Base-by-base conservation (phyloP, 2,329 filamentous ascomycete genomes). In the Alternaria sp. region DNA sequence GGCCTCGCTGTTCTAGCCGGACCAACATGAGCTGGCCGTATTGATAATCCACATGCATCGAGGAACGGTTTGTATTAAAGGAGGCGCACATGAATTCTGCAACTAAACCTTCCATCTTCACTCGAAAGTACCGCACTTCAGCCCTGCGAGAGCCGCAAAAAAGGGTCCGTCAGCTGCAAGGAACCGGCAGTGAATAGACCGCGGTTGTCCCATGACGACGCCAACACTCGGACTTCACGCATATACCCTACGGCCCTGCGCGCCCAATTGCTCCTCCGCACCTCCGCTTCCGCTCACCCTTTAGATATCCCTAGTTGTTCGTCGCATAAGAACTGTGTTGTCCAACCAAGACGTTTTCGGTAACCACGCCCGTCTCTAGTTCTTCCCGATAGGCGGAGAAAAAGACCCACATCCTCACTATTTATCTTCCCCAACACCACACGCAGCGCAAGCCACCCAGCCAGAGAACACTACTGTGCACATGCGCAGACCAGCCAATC, bases 401-500 rank as follows among this genome's bases (percentile, higher is more conserved):
- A 65, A 64, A 60, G 68, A 64, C 68, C 68, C 68, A 69, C 68
- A 57, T 46, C 45, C 44, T 65, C 57, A 57, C 55, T 58, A 62
- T 57, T 60, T 54, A 61, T 25, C 32, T 50, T 50, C n/a, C 57
- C 67, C 61, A 68, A 65, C 68, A 63, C 56, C 65, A 59, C 56
- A 47, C 59, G 51, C 58, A 59, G 43, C 36, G 23, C 51, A 60
- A 62, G 44, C 58, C 65, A 60, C 54, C 67, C 69, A 74, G 56
- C 68, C 67, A 69, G 60, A 67, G 30, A 59, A 52, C 43, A 61
- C 58, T 56, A 44, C 70, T 63, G 65, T 55, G 63, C 71, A 73
- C 66, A 67, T 72, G 70, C 69, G 58, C 66, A 57, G 28, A 46
- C 56, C 57, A 64, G 49, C 70, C 70, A 71, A 69, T 68, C 64